Evolutionary conservation across 2,329 filamentous ascomycete species (phyloP), one percentile per base, ranked within the genome.

Genomic region (Mollisiaceae sp.): DNA sequence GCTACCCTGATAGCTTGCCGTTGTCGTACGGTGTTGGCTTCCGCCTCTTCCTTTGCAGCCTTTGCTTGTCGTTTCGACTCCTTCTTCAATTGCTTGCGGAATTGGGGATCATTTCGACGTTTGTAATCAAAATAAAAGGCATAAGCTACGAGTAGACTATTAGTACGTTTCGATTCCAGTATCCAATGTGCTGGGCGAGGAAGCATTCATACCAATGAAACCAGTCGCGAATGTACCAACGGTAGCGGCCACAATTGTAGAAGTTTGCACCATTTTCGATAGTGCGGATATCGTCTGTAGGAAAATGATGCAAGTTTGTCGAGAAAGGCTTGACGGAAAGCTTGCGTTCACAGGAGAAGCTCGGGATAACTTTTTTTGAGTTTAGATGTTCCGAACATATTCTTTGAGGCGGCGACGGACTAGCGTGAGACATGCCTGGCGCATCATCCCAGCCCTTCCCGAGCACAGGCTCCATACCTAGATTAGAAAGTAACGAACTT

Each of bases 1-100:
- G 87, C 88, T 64, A 80, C 79, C 80, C 90, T 90, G 81, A 99
- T 91, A 73, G 85, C 82, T 78, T 91, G 85, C 76, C 89, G 88
- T 82, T 92, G 90, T 78, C 85, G 83, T 72, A 85, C 83, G 69
- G 85, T 85, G 70, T 87, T 84, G 66, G 85, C 84, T 76, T 90
- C 86, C 67, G 88, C 89, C 76, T 89, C 85, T 74, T 91, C 89
- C 81, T 93, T 92, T 74, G 89, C 88, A 66, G 82, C 86, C 72
- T 89, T 89, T 70, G 85, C 87, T 78, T 90, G 86, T 76, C 85
- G 85, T 79, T 91, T 90, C 78, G 91, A 89, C 79, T 92, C 91
- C 76, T 89, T 88, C 79, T 91, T 91, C 74, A 91, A 79, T 74
- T 85, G 81, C 76, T 87, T 86, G 74, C 89, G 84, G 81, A 91